Conservation (phyloP, 1,284 basidiomycete genomes). For the Coniferiporia sulphurascens region DNA sequence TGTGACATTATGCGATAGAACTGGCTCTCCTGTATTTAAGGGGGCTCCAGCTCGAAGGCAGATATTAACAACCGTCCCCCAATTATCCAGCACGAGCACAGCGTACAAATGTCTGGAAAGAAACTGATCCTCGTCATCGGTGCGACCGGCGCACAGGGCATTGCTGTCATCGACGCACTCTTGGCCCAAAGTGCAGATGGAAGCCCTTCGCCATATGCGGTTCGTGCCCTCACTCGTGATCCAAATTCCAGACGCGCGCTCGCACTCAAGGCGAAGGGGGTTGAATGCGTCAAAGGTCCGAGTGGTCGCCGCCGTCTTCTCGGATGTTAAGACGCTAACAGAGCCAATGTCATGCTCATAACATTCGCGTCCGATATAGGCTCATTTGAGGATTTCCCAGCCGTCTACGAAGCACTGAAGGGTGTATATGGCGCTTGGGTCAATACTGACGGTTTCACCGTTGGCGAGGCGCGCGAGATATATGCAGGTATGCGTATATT, state of each 20-base stretch:
- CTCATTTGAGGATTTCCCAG: conserved; percentile 31
- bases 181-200: conserved; percentile 35
- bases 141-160: no score
- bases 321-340: no score
- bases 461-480: conserved; percentile 41
- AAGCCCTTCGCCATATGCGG: conserved; percentile 38
- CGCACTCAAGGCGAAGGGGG: conserved; percentile 35
- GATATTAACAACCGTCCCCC: no score
- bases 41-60: no score
- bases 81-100: no score
- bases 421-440: conserved; percentile 43
- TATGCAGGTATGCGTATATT: conserved; percentile 42
- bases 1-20: no score
- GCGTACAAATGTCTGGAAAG: no score
- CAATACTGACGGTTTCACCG: conserved; percentile 43
- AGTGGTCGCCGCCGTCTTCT: conserved; percentile 15
- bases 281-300: conserved; percentile 40
- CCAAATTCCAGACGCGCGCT: conserved; percentile 33
- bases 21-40: no score
- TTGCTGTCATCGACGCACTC: no score
- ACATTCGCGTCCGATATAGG: no score
- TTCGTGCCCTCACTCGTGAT: conserved; percentile 45
- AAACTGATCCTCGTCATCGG: no score
- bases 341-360: no score
- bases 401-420: conserved; percentile 32